Evolutionary conservation across 495 filamentous ascomycete species (phyloP).

Genomic region (Aspergillus kassunensis): DNA sequence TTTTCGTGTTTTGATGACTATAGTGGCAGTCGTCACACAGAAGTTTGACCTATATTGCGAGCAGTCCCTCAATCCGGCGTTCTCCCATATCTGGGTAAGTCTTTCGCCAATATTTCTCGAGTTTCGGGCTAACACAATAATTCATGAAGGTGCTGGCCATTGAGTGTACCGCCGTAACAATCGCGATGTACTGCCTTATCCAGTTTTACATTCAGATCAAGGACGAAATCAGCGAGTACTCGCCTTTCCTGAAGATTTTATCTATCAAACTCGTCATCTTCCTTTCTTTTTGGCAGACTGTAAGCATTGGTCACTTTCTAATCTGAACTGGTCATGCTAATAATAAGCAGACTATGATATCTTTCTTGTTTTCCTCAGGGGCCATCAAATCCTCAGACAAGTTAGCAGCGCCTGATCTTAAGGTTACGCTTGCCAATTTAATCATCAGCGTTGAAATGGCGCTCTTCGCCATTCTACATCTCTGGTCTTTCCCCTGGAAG

Average conservation of each 20-base stretch:
- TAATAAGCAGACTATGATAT: conserved; percentile 54
- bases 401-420: conserved; percentile 68
- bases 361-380: conserved; percentile 59
- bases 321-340: not conserved
- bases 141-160: conserved; percentile 61
- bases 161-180: conserved; percentile 67
- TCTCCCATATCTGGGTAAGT: conserved; percentile 79
- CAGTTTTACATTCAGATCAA: conserved; percentile 83
- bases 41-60: conserved; percentile 70
- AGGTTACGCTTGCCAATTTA: conserved; percentile 74
- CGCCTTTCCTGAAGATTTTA: conserved; percentile 76
- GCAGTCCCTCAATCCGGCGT: conserved; percentile 68
- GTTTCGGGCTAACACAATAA: too few relatives aligned
- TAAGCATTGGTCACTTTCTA: conserved; percentile 22
- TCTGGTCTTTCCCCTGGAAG: conserved; percentile 78
- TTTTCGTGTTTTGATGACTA: conserved; percentile 77
- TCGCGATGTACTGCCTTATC: conserved; percentile 91
- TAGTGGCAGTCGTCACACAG: conserved; percentile 72
- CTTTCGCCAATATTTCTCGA: conserved; percentile 16
- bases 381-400: conserved; percentile 57
- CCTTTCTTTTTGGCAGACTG: conserved; percentile 87
- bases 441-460: conserved; percentile 87
- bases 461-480: conserved; percentile 71
- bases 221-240: conserved; percentile 61
- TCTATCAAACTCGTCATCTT: conserved; percentile 95